Conservation (phyloP, 305 asterid species). For the Fraxinus xanthoxyloides region DNA sequence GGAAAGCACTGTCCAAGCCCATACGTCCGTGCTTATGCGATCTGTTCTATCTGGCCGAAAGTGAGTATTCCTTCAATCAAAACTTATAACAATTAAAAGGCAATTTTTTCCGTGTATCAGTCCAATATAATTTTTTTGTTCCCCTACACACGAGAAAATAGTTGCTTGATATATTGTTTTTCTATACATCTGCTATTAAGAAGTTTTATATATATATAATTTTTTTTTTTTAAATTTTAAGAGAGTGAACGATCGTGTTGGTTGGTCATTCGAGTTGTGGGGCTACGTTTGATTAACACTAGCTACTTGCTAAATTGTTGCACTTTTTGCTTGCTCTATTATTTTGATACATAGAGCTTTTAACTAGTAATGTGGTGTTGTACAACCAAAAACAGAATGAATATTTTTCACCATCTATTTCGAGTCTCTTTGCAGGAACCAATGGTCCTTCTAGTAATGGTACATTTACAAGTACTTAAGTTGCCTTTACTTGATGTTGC, state of each 20-base stretch:
- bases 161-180: neutral
- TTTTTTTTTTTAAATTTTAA: too few relatives aligned
- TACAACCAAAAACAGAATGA: slow-evolving; percentile 16
- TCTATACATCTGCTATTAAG: neutral
- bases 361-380: neutral
- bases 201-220: neutral
- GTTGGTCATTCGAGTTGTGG: neutral
- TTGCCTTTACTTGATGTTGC: slow-evolving; percentile 46
- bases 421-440: slow-evolving; percentile 26
- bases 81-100: neutral
- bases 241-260: neutral
- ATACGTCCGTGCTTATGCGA: neutral
- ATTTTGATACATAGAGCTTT: neutral
- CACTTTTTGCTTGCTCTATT: neutral
- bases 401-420: slow-evolving; percentile 14
- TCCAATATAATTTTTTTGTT: too few relatives aligned
- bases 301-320: neutral
- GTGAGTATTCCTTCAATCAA: neutral
- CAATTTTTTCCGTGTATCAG: neutral
- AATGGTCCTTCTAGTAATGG: slow-evolving; percentile 31
- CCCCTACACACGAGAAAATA: neutral
- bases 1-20: neutral
- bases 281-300: too few relatives aligned
- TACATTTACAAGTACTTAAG: slow-evolving; percentile 11
- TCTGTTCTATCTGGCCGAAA: neutral